Base-by-base conservation (phyloP, 345 rosid genomes). In the Citropsis articulata region DNA sequence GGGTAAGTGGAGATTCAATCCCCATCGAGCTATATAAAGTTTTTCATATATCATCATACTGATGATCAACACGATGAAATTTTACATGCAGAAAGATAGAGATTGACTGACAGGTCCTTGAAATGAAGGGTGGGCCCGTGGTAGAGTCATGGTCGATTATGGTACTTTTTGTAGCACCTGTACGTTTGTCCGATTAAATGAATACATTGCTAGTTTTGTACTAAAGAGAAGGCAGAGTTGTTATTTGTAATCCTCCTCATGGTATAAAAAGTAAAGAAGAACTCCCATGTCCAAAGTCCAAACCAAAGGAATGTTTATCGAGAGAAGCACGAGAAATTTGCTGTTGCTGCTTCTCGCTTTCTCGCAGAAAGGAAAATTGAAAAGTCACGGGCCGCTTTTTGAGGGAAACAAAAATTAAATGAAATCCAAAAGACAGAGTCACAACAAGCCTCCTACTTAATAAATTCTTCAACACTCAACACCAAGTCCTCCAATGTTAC, bases 1-100 rank as follows among this genome's bases (percentile, higher is more conserved):
- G 85, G 90, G 94, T 89, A 81, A 70, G 24, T n/a, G 14, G 1
- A 59, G 30, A 30, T 12, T 38, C 2, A n/a, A 10, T 38, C 25
- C 25, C 25, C 2, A 36, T 28, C 21, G 4, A 33, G 14, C 50
- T 5, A 3, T 5, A 1, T n/a, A 22, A 35, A 56, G 36, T n/a
- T 35, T 55, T 7, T 57, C 59, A 33, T 22, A 8, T 35, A 72
- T 48, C 35, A 13, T 18, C 42, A 25, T 27, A 5, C 18, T 19
- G 30, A n/a, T 59, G 55, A 73, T 7, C 38, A 40, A 60, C 45
- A 35, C 9, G 33, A 25, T n/a, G 33, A 36, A 28, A 63, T 63
- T 48, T 21, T 75, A 14, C 77, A 19, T 21, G 69, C 70, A 75
- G 70, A 27, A 28, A 63, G 35, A 33, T 4, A 55, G 33, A 9